Evolutionary conservation across 306 rosid species (phyloP), one percentile per base, ranked within the genome.

Genomic region (Lathyrus oleraceus): DNA sequence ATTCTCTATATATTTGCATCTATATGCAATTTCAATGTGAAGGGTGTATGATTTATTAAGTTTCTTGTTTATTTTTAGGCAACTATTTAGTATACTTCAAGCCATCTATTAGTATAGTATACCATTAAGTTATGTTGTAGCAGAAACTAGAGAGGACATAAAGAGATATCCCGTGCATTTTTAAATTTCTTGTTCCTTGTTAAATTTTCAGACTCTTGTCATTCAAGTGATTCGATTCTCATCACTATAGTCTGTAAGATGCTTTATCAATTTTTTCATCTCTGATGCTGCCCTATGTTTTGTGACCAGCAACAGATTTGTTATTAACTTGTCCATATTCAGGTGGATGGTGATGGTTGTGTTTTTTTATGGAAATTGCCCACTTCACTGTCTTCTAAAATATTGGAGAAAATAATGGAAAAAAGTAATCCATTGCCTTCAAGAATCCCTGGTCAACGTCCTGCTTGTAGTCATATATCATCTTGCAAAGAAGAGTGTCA

Each of bases 341-440:
- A 89, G 92, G 89, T 85, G 25, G 96, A 89, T 39, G 92, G 96
- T 32, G 84, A 83, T 57, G 90, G 92, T 30, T 89, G 96, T 78
- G 53, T 87, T 69, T 87, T 89, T 73, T 79, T 89, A 48, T 87
- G 96, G 96, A 84, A 79, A 85, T 74, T 89, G 84, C 92, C 92
- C 76, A 68, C 79, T 57, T 63, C 73, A 42, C 17, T 87, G 75
- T 85, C 89, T 74, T 81, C 92, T 76, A 83, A 67, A 72, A 89
- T 85, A 75, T 77, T 73, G 70, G 81, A 76, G 82, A 87, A 69
- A 80, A 71, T 85, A 27, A 73, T 78, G 71, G 85, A 76, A 57
- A 82, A 70, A 70, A 32, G 67, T 7, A 71, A 73, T 78, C 79
- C 79, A 56, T 40, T 81, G 67, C 76, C 84, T 76, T 81, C 85